Percentiles rank a stretch among this genome's conserved stretches.
These are phyloP conservation scores for Fagus crenata DNA, from an alignment of 306 rosid species.

Conservation along the genomic window DNA sequence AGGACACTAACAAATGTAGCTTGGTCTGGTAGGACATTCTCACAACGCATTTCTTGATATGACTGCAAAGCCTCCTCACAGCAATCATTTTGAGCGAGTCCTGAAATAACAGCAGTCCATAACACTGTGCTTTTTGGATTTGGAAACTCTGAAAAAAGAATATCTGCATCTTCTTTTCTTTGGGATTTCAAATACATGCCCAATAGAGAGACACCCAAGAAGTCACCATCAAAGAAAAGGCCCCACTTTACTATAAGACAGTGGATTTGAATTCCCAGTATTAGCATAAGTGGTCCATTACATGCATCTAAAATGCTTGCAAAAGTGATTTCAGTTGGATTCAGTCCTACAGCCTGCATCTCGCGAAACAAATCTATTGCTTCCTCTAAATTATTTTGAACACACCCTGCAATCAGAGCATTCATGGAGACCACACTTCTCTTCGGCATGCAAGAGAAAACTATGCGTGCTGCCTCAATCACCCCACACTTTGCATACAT, in stretches of 20 bases:
- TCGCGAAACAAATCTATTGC: slow-evolving; percentile 51
- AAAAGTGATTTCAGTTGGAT: slow-evolving; percentile 68
- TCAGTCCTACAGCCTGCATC: slow-evolving; percentile 55
- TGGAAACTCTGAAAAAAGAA: slow-evolving; percentile 63
- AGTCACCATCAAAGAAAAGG: slow-evolving; percentile 55
- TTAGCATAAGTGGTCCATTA: slow-evolving; percentile 39
- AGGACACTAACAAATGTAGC: slow-evolving; percentile 81
- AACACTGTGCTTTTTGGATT: slow-evolving; percentile 52
- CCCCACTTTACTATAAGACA: slow-evolving; percentile 52
- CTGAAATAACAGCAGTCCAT: slow-evolving; percentile 74
- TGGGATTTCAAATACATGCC: slow-evolving; percentile 65
- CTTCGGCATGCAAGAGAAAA: slow-evolving; percentile 56
- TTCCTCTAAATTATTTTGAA: slow-evolving; percentile 45
- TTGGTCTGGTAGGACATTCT: slow-evolving; percentile 66
- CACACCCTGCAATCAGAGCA: slow-evolving; percentile 72
- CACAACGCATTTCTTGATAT: slow-evolving; percentile 56
- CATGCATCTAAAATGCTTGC: slow-evolving; percentile 70
- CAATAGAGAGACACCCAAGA: slow-evolving; percentile 61
- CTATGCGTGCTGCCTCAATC: slow-evolving; percentile 48
- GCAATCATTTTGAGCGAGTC: slow-evolving; percentile 58
- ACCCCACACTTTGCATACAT: slow-evolving; percentile 72
- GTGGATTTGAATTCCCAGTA: slow-evolving; percentile 70
- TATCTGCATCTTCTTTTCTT: slow-evolving; percentile 51
- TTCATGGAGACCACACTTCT: slow-evolving; percentile 62
- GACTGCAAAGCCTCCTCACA: slow-evolving; percentile 53